phyloP scores from a whole-genome alignment of 2,329 filamentous ascomycete species.

The Aspergillus tubingensis region DNA sequence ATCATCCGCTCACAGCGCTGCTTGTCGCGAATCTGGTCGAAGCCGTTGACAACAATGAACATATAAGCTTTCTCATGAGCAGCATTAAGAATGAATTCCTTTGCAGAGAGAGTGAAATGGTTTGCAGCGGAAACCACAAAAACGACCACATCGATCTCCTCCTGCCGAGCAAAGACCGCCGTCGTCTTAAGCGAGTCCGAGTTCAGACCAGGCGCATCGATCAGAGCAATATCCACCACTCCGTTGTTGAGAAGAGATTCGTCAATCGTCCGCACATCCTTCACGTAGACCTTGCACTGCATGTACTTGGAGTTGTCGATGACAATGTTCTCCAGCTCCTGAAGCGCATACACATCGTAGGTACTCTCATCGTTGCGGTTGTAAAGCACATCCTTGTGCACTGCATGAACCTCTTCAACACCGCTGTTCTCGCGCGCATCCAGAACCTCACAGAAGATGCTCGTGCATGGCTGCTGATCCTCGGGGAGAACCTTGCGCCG shows the following conservation, averaged over 20 bases:
- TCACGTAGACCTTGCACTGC: constrained; percentile 96
- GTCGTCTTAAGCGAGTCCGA: constrained; percentile 96
- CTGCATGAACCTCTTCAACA: constrained; percentile 91
- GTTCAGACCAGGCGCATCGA: constrained; percentile 94
- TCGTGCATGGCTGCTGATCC: constrained; percentile 96
- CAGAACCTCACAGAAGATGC: constrained; percentile 96
- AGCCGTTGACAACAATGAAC: constrained; percentile 98
- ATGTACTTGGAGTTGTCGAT: constrained; percentile 84
- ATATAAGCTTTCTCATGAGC: constrained; percentile 97
- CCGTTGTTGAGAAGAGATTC: constrained; percentile 96
- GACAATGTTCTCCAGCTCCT: constrained; percentile 84
- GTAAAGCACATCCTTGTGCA: constrained; percentile 78
- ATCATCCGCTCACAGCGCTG: constrained; percentile 89
- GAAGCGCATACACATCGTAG: constrained; percentile 80
- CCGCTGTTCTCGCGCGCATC: constrained; percentile 89
- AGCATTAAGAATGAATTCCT: constrained; percentile 94
- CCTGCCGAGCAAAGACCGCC: constrained; percentile 92
- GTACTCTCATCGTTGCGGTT: constrained; percentile 90
- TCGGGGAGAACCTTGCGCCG: constrained; percentile 91
- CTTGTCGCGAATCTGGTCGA: constrained; percentile 91
- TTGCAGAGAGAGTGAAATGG: constrained; percentile 96
- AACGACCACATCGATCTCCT: constrained; percentile 98
- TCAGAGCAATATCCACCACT: constrained; percentile 95
- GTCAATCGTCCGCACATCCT: constrained; percentile 83
- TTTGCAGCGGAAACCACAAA: constrained; percentile 98